These are phyloP conservation scores for Amaranthus cruentus DNA, from an alignment of 148 eudicot species.

Conservation along the genomic window DNA sequence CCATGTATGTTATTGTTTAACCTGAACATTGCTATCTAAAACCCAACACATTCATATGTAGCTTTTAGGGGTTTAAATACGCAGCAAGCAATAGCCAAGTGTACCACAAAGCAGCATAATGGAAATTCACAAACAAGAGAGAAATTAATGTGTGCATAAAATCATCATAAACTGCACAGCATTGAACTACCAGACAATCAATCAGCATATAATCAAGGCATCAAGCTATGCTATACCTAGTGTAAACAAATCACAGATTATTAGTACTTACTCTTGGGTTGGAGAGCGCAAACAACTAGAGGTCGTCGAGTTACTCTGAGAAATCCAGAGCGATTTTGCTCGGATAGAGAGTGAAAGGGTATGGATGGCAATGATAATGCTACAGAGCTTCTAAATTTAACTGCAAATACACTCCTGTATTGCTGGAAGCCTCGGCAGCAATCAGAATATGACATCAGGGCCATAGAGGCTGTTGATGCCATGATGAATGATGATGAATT, in stretches of 20 bases:
- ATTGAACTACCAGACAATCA: no score
- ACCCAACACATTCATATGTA: no score
- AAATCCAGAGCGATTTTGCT: constrained; percentile 11
- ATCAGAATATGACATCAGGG: constrained; percentile 15
- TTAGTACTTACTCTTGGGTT: constrained; percentile 30
- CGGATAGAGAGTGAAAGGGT: constrained; percentile 16
- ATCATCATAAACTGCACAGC: neutral
- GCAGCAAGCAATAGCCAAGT: neutral
- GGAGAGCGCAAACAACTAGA: constrained; percentile 17
- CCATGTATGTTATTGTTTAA: no score
- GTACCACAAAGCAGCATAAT: neutral
- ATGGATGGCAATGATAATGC: constrained; percentile 15
- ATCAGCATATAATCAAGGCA: neutral
- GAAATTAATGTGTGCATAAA: neutral
- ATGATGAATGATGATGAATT: constrained; percentile 13
- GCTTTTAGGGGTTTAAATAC: neutral
- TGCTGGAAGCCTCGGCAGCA: constrained; percentile 10
- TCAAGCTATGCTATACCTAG: neutral
- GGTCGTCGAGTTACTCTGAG: constrained; percentile 21
- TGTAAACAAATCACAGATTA: constrained; percentile 4
- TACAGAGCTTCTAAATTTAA: constrained; percentile 4
- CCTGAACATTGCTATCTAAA: no score
- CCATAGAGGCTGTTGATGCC: constrained; percentile 23
- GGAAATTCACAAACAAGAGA: neutral
- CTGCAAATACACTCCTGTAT: constrained; percentile 5